These are phyloP conservation scores for Steccherinum ochraceum DNA, from an alignment of 768 basidiomycete species.

Conservation along the genomic window DNA sequence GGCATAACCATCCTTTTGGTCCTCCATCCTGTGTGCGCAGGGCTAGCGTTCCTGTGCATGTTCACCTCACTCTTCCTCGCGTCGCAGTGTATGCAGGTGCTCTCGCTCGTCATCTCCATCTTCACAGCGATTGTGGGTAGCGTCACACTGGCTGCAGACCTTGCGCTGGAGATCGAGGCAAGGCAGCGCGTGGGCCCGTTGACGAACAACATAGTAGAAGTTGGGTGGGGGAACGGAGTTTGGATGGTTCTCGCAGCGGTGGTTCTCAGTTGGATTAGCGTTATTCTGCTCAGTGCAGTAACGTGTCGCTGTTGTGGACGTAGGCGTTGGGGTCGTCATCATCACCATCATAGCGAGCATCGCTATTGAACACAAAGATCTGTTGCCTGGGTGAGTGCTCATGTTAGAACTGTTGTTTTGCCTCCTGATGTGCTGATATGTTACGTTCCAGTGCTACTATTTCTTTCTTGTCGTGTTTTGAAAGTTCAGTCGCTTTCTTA, in stretches of 20 bases:
- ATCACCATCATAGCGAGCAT: too few species aligned
- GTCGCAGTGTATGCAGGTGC: conserved; percentile 47
- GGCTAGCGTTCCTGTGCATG: conserved; percentile 47
- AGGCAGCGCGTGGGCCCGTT: conserved; percentile 35
- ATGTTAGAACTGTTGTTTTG: too few species aligned
- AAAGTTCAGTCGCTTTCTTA: too few species aligned
- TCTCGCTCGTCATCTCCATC: conserved; percentile 53
- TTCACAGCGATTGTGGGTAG: conserved; percentile 48
- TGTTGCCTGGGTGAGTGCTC: too few species aligned
- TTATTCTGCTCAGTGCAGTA: conserved; percentile 55
- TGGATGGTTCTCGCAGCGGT: conserved; percentile 66
- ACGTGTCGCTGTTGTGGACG: conserved; percentile 64
- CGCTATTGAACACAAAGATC: too few species aligned
- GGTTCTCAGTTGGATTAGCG: conserved; percentile 51
- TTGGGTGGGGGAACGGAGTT: conserved; percentile 59
- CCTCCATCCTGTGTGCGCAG: conserved; percentile 63
- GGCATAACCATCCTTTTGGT: conserved; percentile 45
- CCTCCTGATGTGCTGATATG: too few species aligned
- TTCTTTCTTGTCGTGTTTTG: too few species aligned
- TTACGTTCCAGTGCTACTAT: too few species aligned
- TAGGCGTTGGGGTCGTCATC: not conserved
- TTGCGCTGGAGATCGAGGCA: conserved; percentile 53
- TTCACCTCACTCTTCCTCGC: conserved; percentile 52
- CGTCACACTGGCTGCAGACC: conserved; percentile 54
- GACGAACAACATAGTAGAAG: conserved; percentile 34